Conservation (phyloP, 768 basidiomycete species). For the Vishniacozyma victoriae region DNA sequence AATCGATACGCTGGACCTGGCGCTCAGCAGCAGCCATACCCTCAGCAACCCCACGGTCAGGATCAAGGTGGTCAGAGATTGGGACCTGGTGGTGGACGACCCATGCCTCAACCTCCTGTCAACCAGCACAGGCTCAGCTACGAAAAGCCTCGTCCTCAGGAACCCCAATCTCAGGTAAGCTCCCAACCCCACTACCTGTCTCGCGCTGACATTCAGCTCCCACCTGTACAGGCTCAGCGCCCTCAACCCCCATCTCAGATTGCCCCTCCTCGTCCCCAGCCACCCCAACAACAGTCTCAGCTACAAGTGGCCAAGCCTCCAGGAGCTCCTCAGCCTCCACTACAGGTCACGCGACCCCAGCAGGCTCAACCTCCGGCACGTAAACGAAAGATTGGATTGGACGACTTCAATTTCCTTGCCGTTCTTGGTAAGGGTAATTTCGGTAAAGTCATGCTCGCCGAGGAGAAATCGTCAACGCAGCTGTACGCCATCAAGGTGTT, state of each 20-base stretch:
- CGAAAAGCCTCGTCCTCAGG: slow-evolving; percentile 16
- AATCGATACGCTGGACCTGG: slow-evolving; percentile 12
- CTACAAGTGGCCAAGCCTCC: slow-evolving; percentile 1
- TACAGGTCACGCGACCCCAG: slow-evolving; percentile 27
- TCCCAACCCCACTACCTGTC: neutral
- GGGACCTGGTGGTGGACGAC: slow-evolving; percentile 19
- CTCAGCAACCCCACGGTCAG: slow-evolving; percentile 33
- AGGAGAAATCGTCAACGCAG: slow-evolving; percentile 85
- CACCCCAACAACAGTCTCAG: neutral
- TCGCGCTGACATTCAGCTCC: neutral
- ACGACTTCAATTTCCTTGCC: slow-evolving; percentile 98
- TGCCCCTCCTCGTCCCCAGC: slow-evolving; percentile 4
- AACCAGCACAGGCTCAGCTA: slow-evolving; percentile 24
- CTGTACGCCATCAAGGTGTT: slow-evolving; percentile 99
- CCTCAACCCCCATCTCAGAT: neutral
- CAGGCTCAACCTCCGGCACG: slow-evolving; percentile 40
- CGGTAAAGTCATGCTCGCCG: slow-evolving; percentile 99
- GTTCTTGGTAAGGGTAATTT: slow-evolving; percentile 99
- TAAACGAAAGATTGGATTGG: slow-evolving; percentile 76
- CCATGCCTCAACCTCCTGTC: slow-evolving; percentile 27
- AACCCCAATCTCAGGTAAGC: slow-evolving; percentile 19
- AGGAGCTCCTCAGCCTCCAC: slow-evolving; percentile 11
- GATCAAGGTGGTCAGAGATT: slow-evolving; percentile 12
- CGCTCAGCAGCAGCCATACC: slow-evolving; percentile 23
- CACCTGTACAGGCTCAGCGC: neutral